These are phyloP conservation scores for Podospora pseudoanserina DNA, from an alignment of 495 filamentous ascomycete species.

Conservation along the genomic window DNA sequence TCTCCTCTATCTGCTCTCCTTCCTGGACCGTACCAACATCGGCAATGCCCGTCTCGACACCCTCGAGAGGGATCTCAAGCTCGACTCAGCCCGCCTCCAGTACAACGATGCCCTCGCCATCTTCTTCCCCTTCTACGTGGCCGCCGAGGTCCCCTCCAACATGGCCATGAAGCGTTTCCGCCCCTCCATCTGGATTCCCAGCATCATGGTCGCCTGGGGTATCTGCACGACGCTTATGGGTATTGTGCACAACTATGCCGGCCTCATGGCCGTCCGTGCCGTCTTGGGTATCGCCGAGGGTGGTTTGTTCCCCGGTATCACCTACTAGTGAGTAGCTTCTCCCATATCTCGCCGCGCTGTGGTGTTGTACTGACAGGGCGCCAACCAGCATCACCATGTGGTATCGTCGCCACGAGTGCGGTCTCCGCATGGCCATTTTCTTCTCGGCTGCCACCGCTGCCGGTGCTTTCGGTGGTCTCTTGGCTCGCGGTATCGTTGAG, in stretches of 20 bases:
- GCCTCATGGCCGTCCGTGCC: slow-evolving; percentile 66
- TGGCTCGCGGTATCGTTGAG: slow-evolving; percentile 63
- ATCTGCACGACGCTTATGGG: slow-evolving; percentile 66
- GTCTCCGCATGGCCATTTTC: slow-evolving; percentile 73
- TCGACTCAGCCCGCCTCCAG: slow-evolving; percentile 51
- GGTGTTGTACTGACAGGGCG: not conserved
- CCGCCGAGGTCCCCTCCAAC: slow-evolving; percentile 78
- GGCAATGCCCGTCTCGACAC: slow-evolving; percentile 78
- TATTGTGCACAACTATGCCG: slow-evolving; percentile 64
- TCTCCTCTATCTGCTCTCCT: slow-evolving; percentile 60
- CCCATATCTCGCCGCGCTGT: slow-evolving; percentile 28
- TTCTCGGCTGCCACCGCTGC: slow-evolving; percentile 76
- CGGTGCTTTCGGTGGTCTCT: slow-evolving; percentile 74
- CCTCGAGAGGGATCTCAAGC: slow-evolving; percentile 57
- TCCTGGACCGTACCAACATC: slow-evolving; percentile 73
- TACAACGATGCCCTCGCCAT: slow-evolving; percentile 71
- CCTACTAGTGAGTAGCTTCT: slow-evolving; percentile 50
- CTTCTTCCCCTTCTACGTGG: slow-evolving; percentile 81
- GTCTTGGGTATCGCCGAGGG: slow-evolving; percentile 75
- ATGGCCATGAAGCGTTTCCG: slow-evolving; percentile 57
- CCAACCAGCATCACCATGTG: slow-evolving; percentile 59
- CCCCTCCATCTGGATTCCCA: slow-evolving; percentile 59
- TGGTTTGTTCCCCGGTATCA: slow-evolving; percentile 76
- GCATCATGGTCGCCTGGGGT: slow-evolving; percentile 55
- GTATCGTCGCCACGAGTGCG: slow-evolving; percentile 62